Evolutionary conservation across 1,284 basidiomycete species (phyloP).

Genomic region (Ceraceosorus bombacis): DNA sequence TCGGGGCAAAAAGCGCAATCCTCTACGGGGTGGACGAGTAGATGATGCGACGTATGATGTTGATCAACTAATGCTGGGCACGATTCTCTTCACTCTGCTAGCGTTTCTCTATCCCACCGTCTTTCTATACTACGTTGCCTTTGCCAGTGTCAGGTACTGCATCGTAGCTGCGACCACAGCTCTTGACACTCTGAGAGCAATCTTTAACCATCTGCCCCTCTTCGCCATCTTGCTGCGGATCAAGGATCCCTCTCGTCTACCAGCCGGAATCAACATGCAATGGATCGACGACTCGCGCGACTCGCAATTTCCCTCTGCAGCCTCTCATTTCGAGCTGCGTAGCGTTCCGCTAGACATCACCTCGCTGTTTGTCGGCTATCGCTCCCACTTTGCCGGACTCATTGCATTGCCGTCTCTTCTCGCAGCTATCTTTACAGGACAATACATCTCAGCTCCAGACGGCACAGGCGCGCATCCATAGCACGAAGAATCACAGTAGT

Average conservation of each 20-base stretch:
- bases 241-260: slow-evolving; percentile 75
- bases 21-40: slow-evolving; percentile 65
- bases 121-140: slow-evolving; percentile 72
- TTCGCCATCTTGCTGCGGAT: slow-evolving; percentile 77
- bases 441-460: too few relatives aligned
- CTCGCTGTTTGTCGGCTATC: slow-evolving; percentile 30
- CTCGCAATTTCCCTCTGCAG: too few relatives aligned
- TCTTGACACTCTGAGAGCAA: slow-evolving; percentile 48
- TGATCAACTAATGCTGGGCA: slow-evolving; percentile 87
- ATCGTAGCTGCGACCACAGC: slow-evolving; percentile 50
- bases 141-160: slow-evolving; percentile 59
- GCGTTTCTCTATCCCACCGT: slow-evolving; percentile 87
- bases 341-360: slow-evolving; percentile 11
- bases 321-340: not conserved
- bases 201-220: slow-evolving; percentile 83
- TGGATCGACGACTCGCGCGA: not conserved
- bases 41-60: slow-evolving; percentile 87
- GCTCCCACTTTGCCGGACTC: slow-evolving; percentile 20
- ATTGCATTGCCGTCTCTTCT: slow-evolving; percentile 13
- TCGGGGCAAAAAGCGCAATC: slow-evolving; percentile 58
- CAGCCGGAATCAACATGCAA: slow-evolving; percentile 54
- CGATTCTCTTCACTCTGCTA: slow-evolving; percentile 84
- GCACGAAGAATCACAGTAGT: too few relatives aligned
- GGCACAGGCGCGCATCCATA: too few relatives aligned
- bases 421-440: too few relatives aligned